Base-by-base conservation (phyloP, 139 green algal species). In the Tetraselmis chui region DNA sequence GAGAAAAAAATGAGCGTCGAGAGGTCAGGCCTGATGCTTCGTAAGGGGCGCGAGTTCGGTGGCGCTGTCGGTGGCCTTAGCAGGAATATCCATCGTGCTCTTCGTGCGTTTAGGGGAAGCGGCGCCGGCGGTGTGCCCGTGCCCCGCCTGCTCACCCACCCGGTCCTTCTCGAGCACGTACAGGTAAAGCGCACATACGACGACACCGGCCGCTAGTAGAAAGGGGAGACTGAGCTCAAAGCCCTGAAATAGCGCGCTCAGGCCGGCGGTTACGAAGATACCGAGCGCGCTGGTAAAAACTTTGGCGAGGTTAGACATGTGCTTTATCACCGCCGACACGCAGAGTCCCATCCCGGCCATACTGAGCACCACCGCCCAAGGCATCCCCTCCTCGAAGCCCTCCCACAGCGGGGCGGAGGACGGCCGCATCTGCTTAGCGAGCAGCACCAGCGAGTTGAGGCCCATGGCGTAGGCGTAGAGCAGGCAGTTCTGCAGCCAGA, bases 301-400 rank as follows among this genome's bases (percentile, higher is more conserved):
- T 25, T 83, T 83, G 31, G 80, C 58, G 26, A 83, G 11, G 30
- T 83, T 83, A 59, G 24, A 59, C 80, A 83, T 80, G 80, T 79
- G 59, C 80, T 83, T 83, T 2, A 83, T 45, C 28, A 83, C 80
- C 11, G 29, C 80, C 11, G 80, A 83, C 2, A 83, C 75, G 58
- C 28, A 83, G n/a, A 83, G 75, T 2, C 80, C 80, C 80, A 59
- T 67, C 11, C 45, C 45, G 45, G 11, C 45, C 45, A 67, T 67
- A 18, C 5, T 24, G 11, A 45, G 76, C 76, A 67, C 45, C 45
- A 67, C 45, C 45, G 45, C 45, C 45, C 45, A 67, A 18, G 45
- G 45, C 45, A 67, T 5, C 45, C 11, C 45, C 45, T 67, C 11
- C 45, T 5, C 5, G 45, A 67, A 67, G 45, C 45, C 45, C 11